Evolutionary conservation across 208 protist species (phyloP), one percentile per base, ranked within the genome.

Genomic region (Hexamita inflata): DNA sequence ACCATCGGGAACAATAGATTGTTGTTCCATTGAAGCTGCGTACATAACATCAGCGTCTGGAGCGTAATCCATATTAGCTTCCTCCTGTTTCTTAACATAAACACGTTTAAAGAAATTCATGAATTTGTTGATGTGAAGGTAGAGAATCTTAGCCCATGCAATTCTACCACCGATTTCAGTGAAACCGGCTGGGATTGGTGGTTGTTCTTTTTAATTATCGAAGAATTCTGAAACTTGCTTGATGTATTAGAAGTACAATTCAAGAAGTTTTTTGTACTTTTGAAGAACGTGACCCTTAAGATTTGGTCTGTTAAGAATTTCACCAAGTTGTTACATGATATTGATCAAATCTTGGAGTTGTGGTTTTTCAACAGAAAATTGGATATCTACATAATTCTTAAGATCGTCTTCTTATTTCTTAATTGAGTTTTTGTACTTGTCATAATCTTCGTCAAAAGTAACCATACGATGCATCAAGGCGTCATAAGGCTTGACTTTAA

Each of bases 401-500:
- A 96, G 90, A 34, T 87, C 89, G 40, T 90, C 88, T 82, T 96
- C 93, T 35, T 95, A 82, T 82, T 93, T 89, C 35, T 86, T 84
- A 73, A 94, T 87, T 53, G 86, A 88, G n/a, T 83, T 84, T 79
- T 93, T 91, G 80, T 94, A 96, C 70, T 88, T 88, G 81, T 91
- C 92, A 78, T 92, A 95, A 83, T 95, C 92, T 59, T 88, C 86
- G 68, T 95, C 92, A 82, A 95, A 96, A 76, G 86, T 85, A 77
- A 89, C 89, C 80, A 91, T 92, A 76, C 87, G 83, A 74, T 92
- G 89, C 83, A 95, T 90, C 38, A 95, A 83, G 62, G 93, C 86
- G 77, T 96, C 92, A 58, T 91, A 92, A 1, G 87, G 88, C 82
- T 94, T 94, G 64, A 86, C 84, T 61, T 89, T 87, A 49, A 94